Evolutionary conservation across 495 filamentous ascomycete genomes (phyloP), one percentile per base, ranked within the genome.

Genomic region (Penicillium arizonense): DNA sequence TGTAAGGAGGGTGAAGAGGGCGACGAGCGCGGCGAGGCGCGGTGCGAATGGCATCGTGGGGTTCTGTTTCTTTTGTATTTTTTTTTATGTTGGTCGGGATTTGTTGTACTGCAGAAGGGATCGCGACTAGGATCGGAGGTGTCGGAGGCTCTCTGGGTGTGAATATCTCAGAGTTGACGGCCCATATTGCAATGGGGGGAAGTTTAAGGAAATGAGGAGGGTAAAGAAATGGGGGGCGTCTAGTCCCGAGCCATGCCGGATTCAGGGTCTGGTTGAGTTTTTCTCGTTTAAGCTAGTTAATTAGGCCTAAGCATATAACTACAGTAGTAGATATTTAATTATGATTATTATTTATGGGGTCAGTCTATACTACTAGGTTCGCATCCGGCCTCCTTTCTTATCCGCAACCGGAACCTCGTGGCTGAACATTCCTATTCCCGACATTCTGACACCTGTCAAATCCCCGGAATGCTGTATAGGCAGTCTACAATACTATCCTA

Each of bases 221-320:
- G 32, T 7, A 34, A 38, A 8, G 28, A 14, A 5, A 38, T 48
- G 28, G 35, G 34, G n/a, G n/a, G n/a, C n/a, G 46, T 32, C 34
- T 47, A 47, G 45, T 47, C 46, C 46, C 46, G 46, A 48, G 30
- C n/a, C 34, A 30, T 48, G 24, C 46, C 46, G 46, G 34, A 38
- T 39, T 39, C 20, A 26, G 34, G 21, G 21, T 35, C 21, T 36
- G n/a, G 24, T 47, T 35, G 8, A 28, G 24, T 20, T 20, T 38
- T 20, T 21, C 7, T 35, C 34, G 2, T n/a, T 8, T 26, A 36
- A 37, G 5, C 16, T 33, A 18, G 18, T 12, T 23, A 18, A 18
- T 10, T 5, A 2, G 3, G 28, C 5, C 28, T 30, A 4, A 30
- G 2, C 5, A 10, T 30, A 30, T 7, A 30, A 9, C 8, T 8